Evolutionary conservation across 2,329 filamentous ascomycete species (phyloP).

Genomic region (Knoxdaviesia capensis): DNA sequence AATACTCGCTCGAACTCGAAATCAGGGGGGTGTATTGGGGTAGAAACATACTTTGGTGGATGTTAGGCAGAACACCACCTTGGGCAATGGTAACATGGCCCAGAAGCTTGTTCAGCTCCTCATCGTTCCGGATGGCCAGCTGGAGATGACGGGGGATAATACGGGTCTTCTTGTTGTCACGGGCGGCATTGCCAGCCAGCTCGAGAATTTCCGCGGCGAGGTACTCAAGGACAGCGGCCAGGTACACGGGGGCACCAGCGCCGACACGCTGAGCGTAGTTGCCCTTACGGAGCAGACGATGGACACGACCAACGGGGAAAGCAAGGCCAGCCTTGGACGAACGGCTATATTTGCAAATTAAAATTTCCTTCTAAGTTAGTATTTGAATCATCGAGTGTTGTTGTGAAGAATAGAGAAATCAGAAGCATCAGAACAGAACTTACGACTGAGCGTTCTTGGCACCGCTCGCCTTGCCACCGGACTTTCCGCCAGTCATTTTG

Average conservation of each 20-base stretch:
- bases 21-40: background rate
- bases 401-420: slow-evolving; percentile 1
- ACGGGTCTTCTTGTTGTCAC: slow-evolving; percentile 99
- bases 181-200: slow-evolving; percentile 92
- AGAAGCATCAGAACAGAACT: slow-evolving; percentile 21
- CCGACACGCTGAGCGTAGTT: slow-evolving; percentile 99
- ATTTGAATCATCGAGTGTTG: background rate
- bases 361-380: no score
- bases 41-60: slow-evolving; percentile 71
- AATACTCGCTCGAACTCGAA: background rate
- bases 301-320: slow-evolving; percentile 97
- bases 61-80: slow-evolving; percentile 92
- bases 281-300: slow-evolving; percentile 95
- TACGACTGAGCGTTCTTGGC: slow-evolving; percentile 99
- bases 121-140: slow-evolving; percentile 97
- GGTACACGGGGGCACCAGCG: slow-evolving; percentile 94
- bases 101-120: slow-evolving; percentile 98
- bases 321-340: slow-evolving; percentile 98
- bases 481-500: slow-evolving; percentile 99
- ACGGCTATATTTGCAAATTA: slow-evolving; percentile 35
- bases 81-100: slow-evolving; percentile 94
- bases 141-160: slow-evolving; percentile 98
- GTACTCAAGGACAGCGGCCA: slow-evolving; percentile 95
- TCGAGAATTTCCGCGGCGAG: slow-evolving; percentile 97
- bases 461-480: slow-evolving; percentile 97